A percentile compares a stretch with the other conserved stretches of the same genome.
These are phyloP conservation scores for Laetiporus sulphureus DNA, from an alignment of 1,284 basidiomycete genomes.

Conservation along the genomic window DNA sequence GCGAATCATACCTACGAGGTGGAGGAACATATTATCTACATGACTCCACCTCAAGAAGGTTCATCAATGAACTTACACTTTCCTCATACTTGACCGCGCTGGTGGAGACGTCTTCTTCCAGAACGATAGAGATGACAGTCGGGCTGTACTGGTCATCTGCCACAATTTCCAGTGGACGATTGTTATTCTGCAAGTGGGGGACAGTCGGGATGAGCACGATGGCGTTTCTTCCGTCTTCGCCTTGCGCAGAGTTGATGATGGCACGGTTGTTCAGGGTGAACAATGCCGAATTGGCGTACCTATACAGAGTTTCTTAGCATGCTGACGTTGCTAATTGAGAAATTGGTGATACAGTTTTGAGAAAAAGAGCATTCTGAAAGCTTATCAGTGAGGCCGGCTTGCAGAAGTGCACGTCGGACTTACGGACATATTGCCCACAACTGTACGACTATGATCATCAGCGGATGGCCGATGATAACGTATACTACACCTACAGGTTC, in stretches of 20 bases:
- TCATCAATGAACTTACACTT: no score
- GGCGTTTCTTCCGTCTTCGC: neutral
- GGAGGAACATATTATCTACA: no score
- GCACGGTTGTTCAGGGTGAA: slow-evolving; percentile 2
- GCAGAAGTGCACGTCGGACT: neutral
- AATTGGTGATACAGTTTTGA: neutral
- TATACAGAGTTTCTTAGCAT: neutral
- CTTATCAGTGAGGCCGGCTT: neutral
- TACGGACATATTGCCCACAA: neutral
- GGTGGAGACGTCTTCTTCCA: neutral
- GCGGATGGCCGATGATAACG: neutral
- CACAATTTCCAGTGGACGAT: neutral
- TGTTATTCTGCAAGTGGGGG: no score
- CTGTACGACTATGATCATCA: neutral
- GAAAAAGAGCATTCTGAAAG: neutral
- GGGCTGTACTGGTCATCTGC: neutral
- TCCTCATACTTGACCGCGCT: neutral
- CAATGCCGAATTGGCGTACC: slow-evolving; percentile 2
- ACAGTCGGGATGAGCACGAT: no score
- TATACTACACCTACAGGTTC: neutral
- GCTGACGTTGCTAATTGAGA: neutral
- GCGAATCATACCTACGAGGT: no score
- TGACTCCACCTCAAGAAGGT: no score
- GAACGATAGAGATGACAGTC: neutral
- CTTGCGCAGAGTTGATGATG: neutral